These are phyloP conservation scores for Scedosporium boydii DNA, from an alignment of 2,329 filamentous ascomycete genomes.

Conservation along the genomic window DNA sequence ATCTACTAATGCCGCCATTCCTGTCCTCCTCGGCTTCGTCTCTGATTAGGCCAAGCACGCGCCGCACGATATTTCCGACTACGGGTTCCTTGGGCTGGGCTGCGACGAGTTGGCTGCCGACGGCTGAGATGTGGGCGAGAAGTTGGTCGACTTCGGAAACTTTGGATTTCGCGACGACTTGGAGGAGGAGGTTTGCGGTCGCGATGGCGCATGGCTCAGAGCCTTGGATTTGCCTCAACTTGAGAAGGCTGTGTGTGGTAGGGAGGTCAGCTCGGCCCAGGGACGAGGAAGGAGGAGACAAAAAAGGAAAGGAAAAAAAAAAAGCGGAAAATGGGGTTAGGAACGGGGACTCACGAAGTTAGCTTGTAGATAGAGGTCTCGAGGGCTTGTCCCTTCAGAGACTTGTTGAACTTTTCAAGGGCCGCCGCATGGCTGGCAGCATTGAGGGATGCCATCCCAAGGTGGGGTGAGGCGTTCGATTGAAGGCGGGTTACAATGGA, in stretches of 20 bases:
- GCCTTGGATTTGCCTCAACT: constrained; percentile 80
- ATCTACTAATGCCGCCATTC: constrained; percentile 52
- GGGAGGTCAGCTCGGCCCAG: too few relatives aligned
- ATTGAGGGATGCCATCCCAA: constrained; percentile 5
- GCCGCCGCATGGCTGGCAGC: constrained; percentile 49
- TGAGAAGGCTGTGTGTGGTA: constrained; percentile 63
- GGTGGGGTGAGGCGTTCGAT: background rate
- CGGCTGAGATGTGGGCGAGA: constrained; percentile 67
- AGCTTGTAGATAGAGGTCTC: constrained; percentile 78
- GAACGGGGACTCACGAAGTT: constrained; percentile 54
- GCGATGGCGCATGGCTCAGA: constrained; percentile 84
- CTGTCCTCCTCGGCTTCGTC: constrained; percentile 80
- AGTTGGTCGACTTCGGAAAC: constrained; percentile 70
- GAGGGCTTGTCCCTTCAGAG: constrained; percentile 63
- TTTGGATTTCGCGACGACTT: constrained; percentile 74
- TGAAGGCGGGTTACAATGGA: too few relatives aligned
- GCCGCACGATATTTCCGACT: constrained; percentile 87
- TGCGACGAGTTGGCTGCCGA: constrained; percentile 67
- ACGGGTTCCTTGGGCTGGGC: constrained; percentile 87
- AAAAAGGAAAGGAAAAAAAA: too few relatives aligned
- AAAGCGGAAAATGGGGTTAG: background rate
- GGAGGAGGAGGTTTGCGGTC: constrained; percentile 78
- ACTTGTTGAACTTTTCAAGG: constrained; percentile 68
- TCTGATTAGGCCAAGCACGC: constrained; percentile 81
- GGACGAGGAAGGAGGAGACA: too few relatives aligned